Conservation (phyloP, 805 yeast genomes). For the Candida morakotiae region DNA sequence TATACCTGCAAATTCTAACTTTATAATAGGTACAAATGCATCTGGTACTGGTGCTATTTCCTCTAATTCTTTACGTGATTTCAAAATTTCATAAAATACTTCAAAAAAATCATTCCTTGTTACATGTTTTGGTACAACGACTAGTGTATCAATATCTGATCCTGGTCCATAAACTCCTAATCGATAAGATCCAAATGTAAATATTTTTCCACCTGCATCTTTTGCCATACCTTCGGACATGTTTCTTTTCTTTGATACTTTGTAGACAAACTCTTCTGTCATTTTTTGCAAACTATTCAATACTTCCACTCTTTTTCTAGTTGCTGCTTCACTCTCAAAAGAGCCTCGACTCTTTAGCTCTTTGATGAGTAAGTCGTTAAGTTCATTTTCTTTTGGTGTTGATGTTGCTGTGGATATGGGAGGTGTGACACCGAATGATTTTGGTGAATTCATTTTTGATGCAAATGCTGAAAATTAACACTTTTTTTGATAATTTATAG, state of each 20-base stretch:
- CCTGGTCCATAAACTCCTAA: constrained; percentile 98
- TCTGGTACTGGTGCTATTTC: constrained; percentile 94
- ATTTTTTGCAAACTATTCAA: constrained; percentile 67
- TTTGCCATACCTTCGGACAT: constrained; percentile 97
- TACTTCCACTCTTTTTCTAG: constrained; percentile 75
- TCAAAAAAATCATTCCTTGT: constrained; percentile 84
- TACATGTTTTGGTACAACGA: constrained; percentile 97
- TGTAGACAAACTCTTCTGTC: constrained; percentile 76
- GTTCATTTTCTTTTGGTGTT: constrained; percentile 67
- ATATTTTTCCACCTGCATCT: constrained; percentile 98
- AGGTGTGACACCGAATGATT: constrained; percentile 62
- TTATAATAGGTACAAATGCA: constrained; percentile 96
- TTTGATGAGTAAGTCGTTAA: constrained; percentile 72
- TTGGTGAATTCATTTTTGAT: background rate
- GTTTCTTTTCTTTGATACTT: constrained; percentile 74
- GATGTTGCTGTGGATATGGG: constrained; percentile 88
- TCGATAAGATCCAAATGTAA: constrained; percentile 91
- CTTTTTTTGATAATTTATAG: background rate
- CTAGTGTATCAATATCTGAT: constrained; percentile 92
- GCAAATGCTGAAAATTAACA: background rate
- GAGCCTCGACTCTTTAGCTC: constrained; percentile 83
- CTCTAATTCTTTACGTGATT: constrained; percentile 75
- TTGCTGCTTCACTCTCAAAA: constrained; percentile 83
- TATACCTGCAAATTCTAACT: constrained; percentile 84
- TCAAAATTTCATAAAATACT: constrained; percentile 67